These are phyloP conservation scores for Vanderwaltozyma yarrowii DNA, from an alignment of 805 yeast genomes.

Conservation along the genomic window DNA sequence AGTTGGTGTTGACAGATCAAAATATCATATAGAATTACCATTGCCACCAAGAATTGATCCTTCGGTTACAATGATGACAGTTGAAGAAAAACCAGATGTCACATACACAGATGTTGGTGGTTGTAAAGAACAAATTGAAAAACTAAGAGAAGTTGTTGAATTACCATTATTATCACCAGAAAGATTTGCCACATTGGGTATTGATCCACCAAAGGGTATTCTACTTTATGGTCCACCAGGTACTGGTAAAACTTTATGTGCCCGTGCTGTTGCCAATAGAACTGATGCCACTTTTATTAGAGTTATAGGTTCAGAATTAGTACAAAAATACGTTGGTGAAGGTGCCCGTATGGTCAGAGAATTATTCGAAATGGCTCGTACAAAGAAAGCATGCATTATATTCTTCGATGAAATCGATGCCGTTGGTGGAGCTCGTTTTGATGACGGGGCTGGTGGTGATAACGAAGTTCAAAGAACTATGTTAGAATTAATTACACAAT, in stretches of 20 bases:
- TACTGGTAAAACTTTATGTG: slow-evolving; percentile 96
- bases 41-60: slow-evolving; percentile 98
- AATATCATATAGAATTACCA: slow-evolving; percentile 94
- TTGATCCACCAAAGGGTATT: slow-evolving; percentile 98
- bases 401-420: slow-evolving; percentile 99
- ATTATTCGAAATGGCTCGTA: slow-evolving; percentile 96
- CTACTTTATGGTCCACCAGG: slow-evolving; percentile 97
- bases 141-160: slow-evolving; percentile 91
- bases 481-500: slow-evolving; percentile 95
- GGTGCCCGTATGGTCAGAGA: slow-evolving; percentile 99
- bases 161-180: slow-evolving; percentile 90
- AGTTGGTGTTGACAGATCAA: slow-evolving; percentile 96
- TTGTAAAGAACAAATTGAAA: slow-evolving; percentile 96
- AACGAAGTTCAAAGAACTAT: slow-evolving; percentile 98
- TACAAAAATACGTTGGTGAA: slow-evolving; percentile 98
- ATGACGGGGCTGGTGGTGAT: slow-evolving; percentile 99
- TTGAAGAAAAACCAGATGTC: slow-evolving; percentile 98
- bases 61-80: slow-evolving; percentile 98
- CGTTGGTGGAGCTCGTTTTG: slow-evolving; percentile 99
- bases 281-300: slow-evolving; percentile 98
- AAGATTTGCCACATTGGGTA: slow-evolving; percentile 91
- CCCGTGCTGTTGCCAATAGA: slow-evolving; percentile 98
- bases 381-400: slow-evolving; percentile 95
- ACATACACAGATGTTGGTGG: slow-evolving; percentile 99
- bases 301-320: slow-evolving; percentile 96